These are phyloP conservation scores for Protomyces gravidus DNA, from an alignment of 1,139 yeast genomes.

Conservation along the genomic window DNA sequence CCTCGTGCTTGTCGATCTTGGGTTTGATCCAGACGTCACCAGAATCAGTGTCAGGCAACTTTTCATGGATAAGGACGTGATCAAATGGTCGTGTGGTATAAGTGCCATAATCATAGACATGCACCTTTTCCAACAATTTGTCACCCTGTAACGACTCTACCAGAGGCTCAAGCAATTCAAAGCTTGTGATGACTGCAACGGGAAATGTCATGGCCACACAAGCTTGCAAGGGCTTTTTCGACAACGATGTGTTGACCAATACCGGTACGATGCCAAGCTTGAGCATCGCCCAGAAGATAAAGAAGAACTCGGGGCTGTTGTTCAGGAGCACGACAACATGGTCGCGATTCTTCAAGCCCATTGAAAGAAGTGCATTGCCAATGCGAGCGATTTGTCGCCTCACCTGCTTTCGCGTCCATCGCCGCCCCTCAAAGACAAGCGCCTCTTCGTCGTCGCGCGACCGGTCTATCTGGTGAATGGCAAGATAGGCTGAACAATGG, in stretches of 20 bases:
- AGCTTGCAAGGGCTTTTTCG: background rate
- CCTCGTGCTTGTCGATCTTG: constrained; percentile 39
- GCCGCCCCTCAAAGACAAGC: background rate
- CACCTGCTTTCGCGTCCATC: background rate
- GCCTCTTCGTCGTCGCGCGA: background rate
- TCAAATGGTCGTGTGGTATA: background rate
- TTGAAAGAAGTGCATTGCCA: background rate
- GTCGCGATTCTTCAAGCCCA: background rate
- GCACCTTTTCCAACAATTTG: background rate
- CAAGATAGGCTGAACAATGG: background rate
- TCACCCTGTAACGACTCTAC: background rate
- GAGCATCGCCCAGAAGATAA: constrained; percentile 1
- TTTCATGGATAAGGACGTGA: background rate
- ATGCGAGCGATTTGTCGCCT: background rate
- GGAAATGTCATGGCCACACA: constrained; percentile 1
- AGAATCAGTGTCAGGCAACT: background rate
- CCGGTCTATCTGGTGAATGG: background rate
- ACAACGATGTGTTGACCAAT: background rate
- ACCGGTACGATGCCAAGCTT: background rate
- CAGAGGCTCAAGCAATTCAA: background rate
- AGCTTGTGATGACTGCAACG: background rate
- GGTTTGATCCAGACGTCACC: background rate
- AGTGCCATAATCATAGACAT: background rate
- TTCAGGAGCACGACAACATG: background rate
- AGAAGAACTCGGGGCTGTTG: background rate